Evolutionary conservation across 768 basidiomycete species (phyloP), one percentile per base, ranked within the genome.

Genomic region (Myochromella boudieri): DNA sequence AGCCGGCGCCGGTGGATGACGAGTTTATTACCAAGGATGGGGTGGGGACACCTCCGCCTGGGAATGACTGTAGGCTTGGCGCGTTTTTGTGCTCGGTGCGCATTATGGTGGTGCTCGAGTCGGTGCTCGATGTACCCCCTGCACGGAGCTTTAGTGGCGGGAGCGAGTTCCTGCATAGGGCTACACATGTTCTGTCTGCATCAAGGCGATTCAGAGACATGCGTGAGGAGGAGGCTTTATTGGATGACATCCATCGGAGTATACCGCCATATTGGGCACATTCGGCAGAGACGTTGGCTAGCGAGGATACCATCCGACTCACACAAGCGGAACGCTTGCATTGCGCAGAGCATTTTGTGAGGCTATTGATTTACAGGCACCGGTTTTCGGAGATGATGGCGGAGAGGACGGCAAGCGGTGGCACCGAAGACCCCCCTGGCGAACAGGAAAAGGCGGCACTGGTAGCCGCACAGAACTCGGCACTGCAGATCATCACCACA

Each of bases 291-390:
- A 92, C 90, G 11, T 71, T 93, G 55, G 81, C 80, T 8, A 87
- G 84, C 56, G 84, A 87, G 17, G 93, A 95, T 67, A 91, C 91
- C 5, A 86, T 95, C 48, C 78, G 94, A 24, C 75, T 95, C 46
- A 95, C 91, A 1, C 93, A 97, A 66, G 85, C 91, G 0, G 88
- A 90, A 54, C 76, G 92, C 48, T 65, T 95, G 46, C 84, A 93
- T 57, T 94, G 91, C 57, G 80, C 89, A 22, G 91, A 94, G 61
- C 91, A 94, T 57, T 87, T 85, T 58, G 86, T 91, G 37, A 74
- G 91, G 49, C 80, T 95, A 76, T 71, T 97, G 60, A 91, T 97
- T 27, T 85, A 93, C 64, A 80, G 94, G 36, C 91, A 95, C 68
- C 78, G 91, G 44, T 91, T 89, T 62, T 85, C 85, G 26, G 85